These are phyloP conservation scores for Atalantia buxifolia DNA, from an alignment of 345 rosid genomes.

Conservation along the genomic window DNA sequence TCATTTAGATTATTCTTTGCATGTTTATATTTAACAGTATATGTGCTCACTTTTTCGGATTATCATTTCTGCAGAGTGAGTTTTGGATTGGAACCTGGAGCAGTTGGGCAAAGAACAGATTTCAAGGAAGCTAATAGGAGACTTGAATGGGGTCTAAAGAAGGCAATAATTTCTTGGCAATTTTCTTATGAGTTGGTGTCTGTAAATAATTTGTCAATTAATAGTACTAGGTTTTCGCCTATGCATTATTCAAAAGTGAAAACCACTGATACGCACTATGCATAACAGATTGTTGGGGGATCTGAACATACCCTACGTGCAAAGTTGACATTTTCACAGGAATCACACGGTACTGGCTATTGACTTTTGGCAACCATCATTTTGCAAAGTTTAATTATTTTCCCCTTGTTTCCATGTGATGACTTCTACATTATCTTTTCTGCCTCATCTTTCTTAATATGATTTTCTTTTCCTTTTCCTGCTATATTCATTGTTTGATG, in stretches of 20 bases:
- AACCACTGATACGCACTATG: constrained; percentile 10
- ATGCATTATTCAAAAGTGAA: background rate
- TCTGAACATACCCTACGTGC: constrained; percentile 88
- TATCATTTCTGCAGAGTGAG: constrained; percentile 51
- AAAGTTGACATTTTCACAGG: constrained; percentile 93
- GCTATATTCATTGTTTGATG: constrained; percentile 10
- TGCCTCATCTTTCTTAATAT: background rate
- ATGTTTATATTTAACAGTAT: background rate
- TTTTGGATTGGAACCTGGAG: constrained; percentile 85
- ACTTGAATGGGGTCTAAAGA: constrained; percentile 92
- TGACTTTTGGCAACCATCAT: background rate
- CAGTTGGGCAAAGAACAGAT: constrained; percentile 84
- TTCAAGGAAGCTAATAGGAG: constrained; percentile 82
- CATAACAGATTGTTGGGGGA: constrained; percentile 82
- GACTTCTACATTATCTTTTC: background rate
- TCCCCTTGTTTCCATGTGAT: background rate
- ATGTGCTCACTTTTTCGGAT: background rate
- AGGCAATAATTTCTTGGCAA: constrained; percentile 40
- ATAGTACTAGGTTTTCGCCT: background rate
- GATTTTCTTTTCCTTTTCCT: background rate
- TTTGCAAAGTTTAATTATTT: background rate
- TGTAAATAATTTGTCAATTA: background rate
- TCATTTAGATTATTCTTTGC: background rate
- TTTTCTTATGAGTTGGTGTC: background rate
- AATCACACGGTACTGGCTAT: constrained; percentile 58